Conservation (phyloP, 164 flowering plant species). For the Umbilicus rupestris region DNA sequence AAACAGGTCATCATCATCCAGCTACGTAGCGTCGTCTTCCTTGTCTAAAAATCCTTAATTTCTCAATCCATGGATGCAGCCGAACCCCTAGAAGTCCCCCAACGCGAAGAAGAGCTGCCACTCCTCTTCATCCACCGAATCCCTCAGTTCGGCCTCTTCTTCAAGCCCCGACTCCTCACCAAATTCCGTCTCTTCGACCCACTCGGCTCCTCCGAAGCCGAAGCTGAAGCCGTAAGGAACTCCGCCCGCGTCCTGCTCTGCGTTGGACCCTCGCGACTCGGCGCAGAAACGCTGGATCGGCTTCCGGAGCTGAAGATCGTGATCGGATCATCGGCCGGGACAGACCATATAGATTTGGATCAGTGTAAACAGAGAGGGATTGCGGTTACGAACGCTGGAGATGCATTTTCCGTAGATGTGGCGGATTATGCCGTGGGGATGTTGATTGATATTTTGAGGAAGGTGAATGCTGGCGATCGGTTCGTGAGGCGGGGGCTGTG, state of each 20-base stretch:
- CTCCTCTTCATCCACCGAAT: constrained; percentile 15
- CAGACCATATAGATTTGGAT: constrained; percentile 31
- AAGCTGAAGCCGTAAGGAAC: constrained; percentile 5
- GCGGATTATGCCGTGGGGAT: constrained; percentile 41
- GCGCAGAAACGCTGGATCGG: constrained; percentile 15
- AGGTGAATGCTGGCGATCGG: constrained; percentile 24
- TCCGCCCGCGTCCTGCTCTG: constrained; percentile 24
- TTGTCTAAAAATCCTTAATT: too few species aligned
- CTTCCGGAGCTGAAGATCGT: constrained; percentile 27
- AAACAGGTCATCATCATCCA: too few species aligned
- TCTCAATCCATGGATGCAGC: too few species aligned
- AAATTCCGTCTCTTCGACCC: constrained; percentile 21
- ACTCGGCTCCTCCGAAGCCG: constrained; percentile 8
- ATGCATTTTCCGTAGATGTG: constrained; percentile 28
- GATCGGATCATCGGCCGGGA: constrained; percentile 24
- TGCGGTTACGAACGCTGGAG: constrained; percentile 24
- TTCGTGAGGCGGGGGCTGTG: constrained; percentile 28
- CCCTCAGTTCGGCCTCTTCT: constrained; percentile 11
- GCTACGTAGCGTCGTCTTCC: too few species aligned
- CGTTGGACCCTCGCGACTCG: constrained; percentile 19
- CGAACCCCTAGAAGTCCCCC: too few species aligned
- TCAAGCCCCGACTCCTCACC: background rate
- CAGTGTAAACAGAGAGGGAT: constrained; percentile 36
- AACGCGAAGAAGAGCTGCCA: background rate
- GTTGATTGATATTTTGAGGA: constrained; percentile 35